Conservation (phyloP, 139 green algal genomes). For the Mesotaenium endlicherianum region DNA sequence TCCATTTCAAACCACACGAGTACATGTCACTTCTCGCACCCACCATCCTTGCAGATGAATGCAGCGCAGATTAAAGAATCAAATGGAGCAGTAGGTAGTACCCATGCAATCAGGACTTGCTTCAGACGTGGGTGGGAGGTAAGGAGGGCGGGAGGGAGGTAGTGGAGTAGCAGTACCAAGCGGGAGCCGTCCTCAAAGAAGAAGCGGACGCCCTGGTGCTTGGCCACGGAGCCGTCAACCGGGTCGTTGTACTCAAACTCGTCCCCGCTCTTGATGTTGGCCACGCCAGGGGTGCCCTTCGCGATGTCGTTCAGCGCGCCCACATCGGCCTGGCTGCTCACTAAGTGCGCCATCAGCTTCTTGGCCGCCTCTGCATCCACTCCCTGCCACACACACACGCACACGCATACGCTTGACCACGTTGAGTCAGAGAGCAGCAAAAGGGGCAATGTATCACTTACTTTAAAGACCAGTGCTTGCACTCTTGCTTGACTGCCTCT, state of each 20-base stretch:
- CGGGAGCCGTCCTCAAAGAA: constrained; percentile 56
- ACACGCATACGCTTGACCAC: too few species aligned
- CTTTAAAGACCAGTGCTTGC: too few species aligned
- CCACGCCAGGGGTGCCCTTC: neutral
- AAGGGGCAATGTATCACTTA: too few species aligned
- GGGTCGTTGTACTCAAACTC: constrained; percentile 58
- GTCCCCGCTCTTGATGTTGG: constrained; percentile 27
- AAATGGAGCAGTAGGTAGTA: too few species aligned
- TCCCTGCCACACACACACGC: constrained; percentile 34
- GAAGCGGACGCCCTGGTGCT: constrained; percentile 56
- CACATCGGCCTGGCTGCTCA: constrained; percentile 25
- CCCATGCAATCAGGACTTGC: too few species aligned
- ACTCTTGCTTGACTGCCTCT: too few species aligned
- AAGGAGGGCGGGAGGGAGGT: neutral
- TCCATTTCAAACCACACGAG: too few species aligned
- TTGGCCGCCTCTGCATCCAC: constrained; percentile 46
- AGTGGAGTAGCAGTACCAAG: constrained; percentile 20
- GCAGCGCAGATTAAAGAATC: too few species aligned
- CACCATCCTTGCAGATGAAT: too few species aligned
- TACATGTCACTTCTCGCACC: too few species aligned
- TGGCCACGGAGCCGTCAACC: constrained; percentile 55
- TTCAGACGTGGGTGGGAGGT: too few species aligned
- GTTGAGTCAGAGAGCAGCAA: too few species aligned
- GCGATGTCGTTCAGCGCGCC: constrained; percentile 34
- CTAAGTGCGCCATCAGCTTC: constrained; percentile 43